Evolutionary conservation across 2,329 filamentous ascomycete species (phyloP), one percentile per base, ranked within the genome.

Genomic region (Ophiostoma sp.): DNA sequence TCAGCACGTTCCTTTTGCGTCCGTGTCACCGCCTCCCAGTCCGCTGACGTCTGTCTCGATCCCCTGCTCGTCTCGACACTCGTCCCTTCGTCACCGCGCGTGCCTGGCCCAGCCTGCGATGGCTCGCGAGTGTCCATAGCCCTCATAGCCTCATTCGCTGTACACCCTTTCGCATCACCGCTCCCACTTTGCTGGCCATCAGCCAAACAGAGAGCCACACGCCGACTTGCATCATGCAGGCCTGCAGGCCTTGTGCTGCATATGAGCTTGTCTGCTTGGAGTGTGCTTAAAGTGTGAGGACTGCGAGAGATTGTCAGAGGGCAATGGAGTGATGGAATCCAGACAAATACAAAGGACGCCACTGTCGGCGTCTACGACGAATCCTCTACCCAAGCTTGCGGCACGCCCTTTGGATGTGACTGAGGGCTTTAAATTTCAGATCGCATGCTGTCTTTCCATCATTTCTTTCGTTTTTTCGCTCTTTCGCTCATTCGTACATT

Each of bases 121-220:
- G 27, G 27, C 27, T 27, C 27, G n/a, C n/a, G n/a, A n/a, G n/a
- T n/a, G n/a, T n/a, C n/a, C n/a, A n/a, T n/a, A n/a, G n/a, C n/a
- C n/a, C n/a, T n/a, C n/a, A n/a, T n/a, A n/a, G n/a, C n/a, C n/a
- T n/a, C n/a, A n/a, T n/a, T n/a, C n/a, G n/a, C n/a, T n/a, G n/a
- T n/a, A n/a, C n/a, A n/a, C n/a, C n/a, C n/a, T n/a, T 47, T 47
- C n/a, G 14, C 45, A 11, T 47, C 11, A 14, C 44, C 44, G 44
- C 44, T 5, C 11, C 5, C 11, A 2, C 49, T n/a, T 16, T 52
- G n/a, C n/a, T 18, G 49, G 3, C 16, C 8, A n/a, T 52, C n/a
- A 55, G 49, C 49, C 49, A 55, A 55, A 55, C 49, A 55, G 49
- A 27, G n/a, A 27, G 49, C n/a, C 18, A 55, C 49, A 55, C 49